A percentile compares a stretch with the other conserved stretches of the same genome.
These are phyloP conservation scores for Penicillium waksmanii DNA, from an alignment of 495 filamentous ascomycete genomes.

Conservation along the genomic window DNA sequence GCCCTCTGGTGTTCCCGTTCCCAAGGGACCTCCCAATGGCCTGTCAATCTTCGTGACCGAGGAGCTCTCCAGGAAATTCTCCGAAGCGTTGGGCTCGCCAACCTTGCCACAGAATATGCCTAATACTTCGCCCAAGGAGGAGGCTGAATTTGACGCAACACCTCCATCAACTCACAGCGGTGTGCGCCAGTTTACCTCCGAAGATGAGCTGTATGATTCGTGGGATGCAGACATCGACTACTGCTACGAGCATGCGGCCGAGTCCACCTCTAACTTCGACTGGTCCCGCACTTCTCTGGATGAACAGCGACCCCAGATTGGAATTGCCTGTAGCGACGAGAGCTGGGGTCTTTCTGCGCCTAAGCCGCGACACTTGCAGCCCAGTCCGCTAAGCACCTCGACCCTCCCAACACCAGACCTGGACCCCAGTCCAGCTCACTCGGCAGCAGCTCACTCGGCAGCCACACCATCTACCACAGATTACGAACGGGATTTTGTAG, in stretches of 20 bases:
- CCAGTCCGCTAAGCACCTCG: slow-evolving; percentile 35
- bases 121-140: slow-evolving; percentile 11
- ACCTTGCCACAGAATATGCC: slow-evolving; percentile 39
- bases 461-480: slow-evolving; percentile 39
- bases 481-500: slow-evolving; percentile 34
- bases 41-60: slow-evolving; percentile 40
- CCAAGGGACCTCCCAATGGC: slow-evolving; percentile 23
- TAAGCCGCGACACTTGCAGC: slow-evolving; percentile 25
- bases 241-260: slow-evolving; percentile 88
- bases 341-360: slow-evolving; percentile 17
- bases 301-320: slow-evolving; percentile 28
- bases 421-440: slow-evolving; percentile 42
- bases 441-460: slow-evolving; percentile 37
- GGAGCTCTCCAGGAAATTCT: slow-evolving; percentile 41
- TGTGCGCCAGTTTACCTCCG: slow-evolving; percentile 29
- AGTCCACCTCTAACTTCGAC: slow-evolving; percentile 88
- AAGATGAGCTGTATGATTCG: slow-evolving; percentile 54
- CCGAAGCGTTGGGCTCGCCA: slow-evolving; percentile 45
- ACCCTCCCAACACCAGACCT: slow-evolving; percentile 43
- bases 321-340: slow-evolving; percentile 23
- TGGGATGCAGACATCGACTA: slow-evolving; percentile 98
- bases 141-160: slow-evolving; percentile 17
- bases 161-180: slow-evolving; percentile 17
- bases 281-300: slow-evolving; percentile 65
- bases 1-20: slow-evolving; percentile 14